Evolutionary conservation across 2,329 filamentous ascomycete species (phyloP).

Genomic region (Colletotrichum ledebouriae): DNA sequence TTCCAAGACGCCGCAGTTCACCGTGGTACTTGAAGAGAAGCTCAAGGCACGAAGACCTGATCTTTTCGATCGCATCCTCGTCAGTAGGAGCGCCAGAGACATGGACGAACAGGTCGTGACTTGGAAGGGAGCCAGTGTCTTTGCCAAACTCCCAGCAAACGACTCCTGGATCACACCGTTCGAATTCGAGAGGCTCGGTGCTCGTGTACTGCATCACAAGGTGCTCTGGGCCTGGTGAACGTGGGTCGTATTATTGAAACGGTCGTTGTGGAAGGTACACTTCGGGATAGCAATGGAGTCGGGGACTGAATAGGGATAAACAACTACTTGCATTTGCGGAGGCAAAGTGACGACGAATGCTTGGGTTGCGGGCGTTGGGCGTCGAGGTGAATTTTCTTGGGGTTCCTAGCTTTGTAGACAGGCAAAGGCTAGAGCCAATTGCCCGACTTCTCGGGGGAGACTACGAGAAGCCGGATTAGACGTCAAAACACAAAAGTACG

Average conservation of each 20-base stretch:
- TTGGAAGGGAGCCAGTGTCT: slow-evolving; percentile 98
- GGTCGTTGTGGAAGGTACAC: slow-evolving; percentile 8
- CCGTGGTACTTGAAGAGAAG: slow-evolving; percentile 84
- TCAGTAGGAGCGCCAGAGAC: slow-evolving; percentile 83
- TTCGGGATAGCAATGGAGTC: slow-evolving; percentile 39
- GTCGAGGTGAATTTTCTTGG: slow-evolving; percentile 18
- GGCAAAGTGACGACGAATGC: slow-evolving; percentile 28
- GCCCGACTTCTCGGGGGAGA: slow-evolving; percentile 1
- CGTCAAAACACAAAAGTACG: slow-evolving; percentile 6
- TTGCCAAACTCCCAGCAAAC: slow-evolving; percentile 91
- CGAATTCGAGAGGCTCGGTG: slow-evolving; percentile 90
- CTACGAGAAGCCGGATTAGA: background rate
- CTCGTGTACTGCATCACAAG: slow-evolving; percentile 87
- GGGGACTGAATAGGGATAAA: slow-evolving; percentile 19
- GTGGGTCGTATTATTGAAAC: background rate
- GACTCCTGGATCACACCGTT: slow-evolving; percentile 92
- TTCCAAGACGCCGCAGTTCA: slow-evolving; percentile 83
- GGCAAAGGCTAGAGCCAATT: slow-evolving; percentile 2
- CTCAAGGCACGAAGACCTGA: slow-evolving; percentile 77
- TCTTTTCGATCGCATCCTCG: slow-evolving; percentile 70
- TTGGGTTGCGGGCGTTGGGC: slow-evolving; percentile 34
- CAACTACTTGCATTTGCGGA: slow-evolving; percentile 21
- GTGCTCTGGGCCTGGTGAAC: slow-evolving; percentile 72
- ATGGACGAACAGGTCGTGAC: slow-evolving; percentile 97
- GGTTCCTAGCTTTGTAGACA: slow-evolving; percentile 16